Conservation (phyloP, 2,329 filamentous ascomycete genomes). For the Hirsutella minnesotensis region DNA sequence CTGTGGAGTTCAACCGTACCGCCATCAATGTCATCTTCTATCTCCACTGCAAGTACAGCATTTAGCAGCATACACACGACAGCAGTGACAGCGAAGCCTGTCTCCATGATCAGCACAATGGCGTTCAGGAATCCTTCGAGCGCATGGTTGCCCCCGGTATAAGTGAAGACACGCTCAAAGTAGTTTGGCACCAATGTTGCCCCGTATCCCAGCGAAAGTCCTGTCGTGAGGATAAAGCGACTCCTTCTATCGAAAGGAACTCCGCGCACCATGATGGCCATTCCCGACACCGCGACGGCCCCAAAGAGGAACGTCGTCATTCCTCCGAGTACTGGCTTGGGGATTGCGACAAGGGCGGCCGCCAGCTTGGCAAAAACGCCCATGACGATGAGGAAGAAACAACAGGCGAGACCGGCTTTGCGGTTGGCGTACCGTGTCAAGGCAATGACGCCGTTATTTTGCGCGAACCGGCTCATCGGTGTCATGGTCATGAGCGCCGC, state of each 20-base stretch:
- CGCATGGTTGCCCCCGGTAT: conserved; percentile 52
- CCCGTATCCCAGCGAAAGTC: conserved; percentile 61
- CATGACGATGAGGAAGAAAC: conserved; percentile 67
- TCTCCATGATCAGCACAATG: conserved; percentile 61
- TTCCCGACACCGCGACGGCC: conserved; percentile 64
- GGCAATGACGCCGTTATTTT: conserved; percentile 78
- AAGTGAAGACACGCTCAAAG: conserved; percentile 62
- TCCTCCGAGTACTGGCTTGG: conserved; percentile 51
- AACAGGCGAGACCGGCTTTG: conserved; percentile 68
- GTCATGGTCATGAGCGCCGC: conserved; percentile 70
- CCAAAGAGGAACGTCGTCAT: conserved; percentile 76
- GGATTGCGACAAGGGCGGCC: conserved; percentile 66
- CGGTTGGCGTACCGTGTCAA: conserved; percentile 73
- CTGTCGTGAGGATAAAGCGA: conserved; percentile 69
- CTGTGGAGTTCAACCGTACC: conserved; percentile 1
- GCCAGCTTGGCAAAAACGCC: conserved; percentile 78
- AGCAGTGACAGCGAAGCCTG: conserved; percentile 64
- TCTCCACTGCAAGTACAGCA: conserved; percentile 58
- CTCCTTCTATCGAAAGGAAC: conserved; percentile 68
- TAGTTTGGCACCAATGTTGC: conserved; percentile 56
- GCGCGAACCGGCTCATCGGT: conserved; percentile 69
- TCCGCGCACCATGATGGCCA: conserved; percentile 59
- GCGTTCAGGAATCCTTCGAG: conserved; percentile 66
- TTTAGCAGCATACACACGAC: conserved; percentile 65
- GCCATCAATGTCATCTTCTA: conserved; percentile 43